Percentiles rank a stretch among this genome's conserved stretches.
These are phyloP conservation scores for Acanthamoeba lenticulata DNA, from an alignment of 208 protist genomes.

Conservation along the genomic window DNA sequence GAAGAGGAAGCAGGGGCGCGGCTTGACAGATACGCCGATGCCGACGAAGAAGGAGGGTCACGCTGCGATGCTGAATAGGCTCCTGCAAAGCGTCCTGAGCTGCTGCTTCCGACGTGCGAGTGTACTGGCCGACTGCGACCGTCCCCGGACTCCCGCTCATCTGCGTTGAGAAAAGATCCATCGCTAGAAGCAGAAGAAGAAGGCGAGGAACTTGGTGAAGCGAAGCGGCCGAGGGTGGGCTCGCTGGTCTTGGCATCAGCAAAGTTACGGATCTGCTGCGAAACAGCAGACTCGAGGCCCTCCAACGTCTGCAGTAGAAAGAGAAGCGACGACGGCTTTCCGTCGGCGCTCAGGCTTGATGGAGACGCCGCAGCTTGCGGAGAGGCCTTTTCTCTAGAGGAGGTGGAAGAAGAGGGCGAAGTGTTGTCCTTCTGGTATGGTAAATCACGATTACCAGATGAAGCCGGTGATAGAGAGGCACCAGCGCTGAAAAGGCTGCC, in stretches of 20 bases:
- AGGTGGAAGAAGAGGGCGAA: neutral
- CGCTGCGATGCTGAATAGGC: neutral
- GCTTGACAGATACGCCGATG: neutral
- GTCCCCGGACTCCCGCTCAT: too few species aligned
- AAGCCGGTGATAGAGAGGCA: too few species aligned
- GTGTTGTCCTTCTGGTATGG: too few species aligned
- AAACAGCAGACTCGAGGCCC: conserved; percentile 18
- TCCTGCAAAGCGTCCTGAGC: neutral
- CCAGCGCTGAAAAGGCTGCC: too few species aligned
- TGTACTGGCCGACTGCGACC: neutral
- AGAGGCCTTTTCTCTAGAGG: neutral
- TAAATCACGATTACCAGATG: too few species aligned
- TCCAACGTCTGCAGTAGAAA: conserved; percentile 34
- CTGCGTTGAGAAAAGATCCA: too few species aligned
- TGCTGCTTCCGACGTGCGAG: neutral
- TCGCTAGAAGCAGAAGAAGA: neutral
- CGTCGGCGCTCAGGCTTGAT: neutral
- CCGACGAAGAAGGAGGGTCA: neutral
- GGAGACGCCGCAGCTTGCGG: neutral
- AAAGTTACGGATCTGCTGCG: conserved; percentile 34
- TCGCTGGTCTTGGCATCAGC: neutral
- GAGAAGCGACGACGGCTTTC: neutral
- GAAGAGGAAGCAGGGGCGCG: too few species aligned
- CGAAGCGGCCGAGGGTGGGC: neutral
- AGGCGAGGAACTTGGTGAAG: neutral